Evolutionary conservation across 2,329 filamentous ascomycete species (phyloP).

Genomic region (Colletotrichum sp.): DNA sequence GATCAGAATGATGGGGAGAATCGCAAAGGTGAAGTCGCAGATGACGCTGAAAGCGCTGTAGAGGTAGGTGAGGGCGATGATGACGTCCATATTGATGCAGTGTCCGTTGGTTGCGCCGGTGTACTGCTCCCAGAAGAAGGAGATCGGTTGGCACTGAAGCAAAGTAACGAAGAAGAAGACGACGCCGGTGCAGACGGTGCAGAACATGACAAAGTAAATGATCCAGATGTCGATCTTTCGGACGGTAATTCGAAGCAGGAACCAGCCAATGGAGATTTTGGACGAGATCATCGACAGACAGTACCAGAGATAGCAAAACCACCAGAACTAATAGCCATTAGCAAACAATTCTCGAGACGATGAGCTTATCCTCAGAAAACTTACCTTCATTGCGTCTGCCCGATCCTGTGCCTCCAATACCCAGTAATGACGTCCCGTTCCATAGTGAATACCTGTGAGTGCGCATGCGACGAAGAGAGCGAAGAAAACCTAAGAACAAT

Average conservation of each 20-base stretch:
- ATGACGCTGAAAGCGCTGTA: conserved; percentile 55
- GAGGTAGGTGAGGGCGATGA: conserved; percentile 57
- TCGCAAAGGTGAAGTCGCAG: conserved; percentile 56
- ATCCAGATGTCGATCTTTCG: conserved; percentile 25
- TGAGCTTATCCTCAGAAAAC: background rate
- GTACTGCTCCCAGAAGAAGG: conserved; percentile 31
- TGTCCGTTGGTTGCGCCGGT: conserved; percentile 12
- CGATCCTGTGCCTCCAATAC: conserved; percentile 32
- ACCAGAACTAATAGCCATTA: conserved; percentile 33
- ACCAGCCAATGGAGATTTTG: conserved; percentile 29
- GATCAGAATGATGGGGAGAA: conserved; percentile 61
- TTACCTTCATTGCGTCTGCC: conserved; percentile 40
- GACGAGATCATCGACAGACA: conserved; percentile 40
- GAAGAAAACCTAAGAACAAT: conserved; percentile 33
- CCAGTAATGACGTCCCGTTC: conserved; percentile 42
- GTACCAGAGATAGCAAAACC: conserved; percentile 44
- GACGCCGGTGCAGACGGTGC: conserved; percentile 29
- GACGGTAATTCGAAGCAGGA: conserved; percentile 29
- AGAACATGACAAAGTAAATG: conserved; percentile 32
- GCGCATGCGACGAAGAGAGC: conserved; percentile 36
- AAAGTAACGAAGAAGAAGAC: conserved; percentile 36
- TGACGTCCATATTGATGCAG: conserved; percentile 39
- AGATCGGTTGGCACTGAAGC: conserved; percentile 31
- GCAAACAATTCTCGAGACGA: background rate
- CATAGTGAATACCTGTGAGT: conserved; percentile 40